Conservation (phyloP, 257 asterid species). For the Solanum infundibuliforme region DNA sequence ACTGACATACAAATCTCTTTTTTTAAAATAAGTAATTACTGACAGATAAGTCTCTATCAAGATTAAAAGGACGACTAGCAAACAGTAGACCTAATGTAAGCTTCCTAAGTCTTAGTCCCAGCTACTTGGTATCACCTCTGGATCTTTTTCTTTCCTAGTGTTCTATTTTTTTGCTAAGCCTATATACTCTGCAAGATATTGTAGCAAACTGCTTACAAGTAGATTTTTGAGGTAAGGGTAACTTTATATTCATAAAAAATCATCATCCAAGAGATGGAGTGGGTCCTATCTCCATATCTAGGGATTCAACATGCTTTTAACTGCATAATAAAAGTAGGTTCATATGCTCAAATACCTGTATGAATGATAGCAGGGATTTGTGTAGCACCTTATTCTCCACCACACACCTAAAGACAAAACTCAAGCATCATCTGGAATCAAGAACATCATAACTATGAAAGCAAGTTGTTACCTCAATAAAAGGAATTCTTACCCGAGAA, state of each 20-base stretch:
- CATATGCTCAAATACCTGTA: conserved; percentile 45
- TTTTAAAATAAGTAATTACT: not conserved
- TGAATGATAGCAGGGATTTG: conserved; percentile 52
- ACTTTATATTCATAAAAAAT: too few relatives aligned
- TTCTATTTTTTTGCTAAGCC: not conserved
- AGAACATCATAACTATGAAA: conserved; percentile 3
- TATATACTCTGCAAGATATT: not conserved
- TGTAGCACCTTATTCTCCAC: conserved; percentile 98
- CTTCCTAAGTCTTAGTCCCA: not conserved
- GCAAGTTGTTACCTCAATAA: conserved; percentile 1
- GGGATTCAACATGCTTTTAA: not conserved
- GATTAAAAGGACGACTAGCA: not conserved
- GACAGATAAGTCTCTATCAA: not conserved
- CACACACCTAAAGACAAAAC: conserved; percentile 66
- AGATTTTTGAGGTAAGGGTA: not conserved
- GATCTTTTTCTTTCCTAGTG: not conserved
- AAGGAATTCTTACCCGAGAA: conserved; percentile 61
- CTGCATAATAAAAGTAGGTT: not conserved
- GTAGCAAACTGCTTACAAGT: not conserved
- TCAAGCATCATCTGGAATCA: conserved; percentile 17
- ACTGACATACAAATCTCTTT: not conserved
- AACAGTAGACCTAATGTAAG: not conserved
- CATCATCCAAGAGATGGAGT: too few relatives aligned
- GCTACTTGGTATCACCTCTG: not conserved
- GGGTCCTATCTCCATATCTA: not conserved